Conservation (phyloP, 352 stramenopile genomes). For the Plasmopara viticola region DNA sequence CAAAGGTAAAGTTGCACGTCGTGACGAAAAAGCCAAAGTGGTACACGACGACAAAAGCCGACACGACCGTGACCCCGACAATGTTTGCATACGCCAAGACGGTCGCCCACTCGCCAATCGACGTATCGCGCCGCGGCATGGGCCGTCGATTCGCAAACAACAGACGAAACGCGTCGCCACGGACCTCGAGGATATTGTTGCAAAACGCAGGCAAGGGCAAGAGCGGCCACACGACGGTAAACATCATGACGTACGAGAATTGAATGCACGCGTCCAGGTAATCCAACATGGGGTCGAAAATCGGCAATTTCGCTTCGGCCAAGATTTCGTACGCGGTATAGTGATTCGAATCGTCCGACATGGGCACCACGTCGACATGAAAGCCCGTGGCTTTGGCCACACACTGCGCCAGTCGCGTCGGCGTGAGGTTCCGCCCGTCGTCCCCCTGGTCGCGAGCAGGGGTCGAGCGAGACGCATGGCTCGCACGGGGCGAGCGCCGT, state of each 20-base stretch:
- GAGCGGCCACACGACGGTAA: conserved; percentile 86
- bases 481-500: conserved; percentile 19
- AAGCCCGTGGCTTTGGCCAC: conserved; percentile 73
- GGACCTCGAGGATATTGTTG: conserved; percentile 84
- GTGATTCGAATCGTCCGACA: conserved; percentile 80
- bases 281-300: conserved; percentile 81
- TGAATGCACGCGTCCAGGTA: conserved; percentile 86
- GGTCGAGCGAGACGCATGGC: conserved; percentile 4
- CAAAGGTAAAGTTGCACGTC: conserved; percentile 70
- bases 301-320: conserved; percentile 69
- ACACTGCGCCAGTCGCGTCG: conserved; percentile 51
- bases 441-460: too few relatives aligned
- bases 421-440: conserved; percentile 36
- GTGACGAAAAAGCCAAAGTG: conserved; percentile 78
- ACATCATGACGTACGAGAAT: conserved; percentile 89
- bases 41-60: conserved; percentile 77
- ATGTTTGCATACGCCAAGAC: conserved; percentile 84
- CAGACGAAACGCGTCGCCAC: conserved; percentile 75
- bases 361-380: conserved; percentile 49
- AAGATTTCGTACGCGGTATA: conserved; percentile 86
- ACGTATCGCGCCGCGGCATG: conserved; percentile 77
- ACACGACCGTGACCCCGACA: conserved; percentile 77
- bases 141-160: conserved; percentile 73
- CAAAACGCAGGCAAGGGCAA: conserved; percentile 80
- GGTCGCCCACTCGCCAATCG: conserved; percentile 79